Evolutionary conservation across 1,139 yeast species (phyloP).

Genomic region (Blastobotrys serpentis): DNA sequence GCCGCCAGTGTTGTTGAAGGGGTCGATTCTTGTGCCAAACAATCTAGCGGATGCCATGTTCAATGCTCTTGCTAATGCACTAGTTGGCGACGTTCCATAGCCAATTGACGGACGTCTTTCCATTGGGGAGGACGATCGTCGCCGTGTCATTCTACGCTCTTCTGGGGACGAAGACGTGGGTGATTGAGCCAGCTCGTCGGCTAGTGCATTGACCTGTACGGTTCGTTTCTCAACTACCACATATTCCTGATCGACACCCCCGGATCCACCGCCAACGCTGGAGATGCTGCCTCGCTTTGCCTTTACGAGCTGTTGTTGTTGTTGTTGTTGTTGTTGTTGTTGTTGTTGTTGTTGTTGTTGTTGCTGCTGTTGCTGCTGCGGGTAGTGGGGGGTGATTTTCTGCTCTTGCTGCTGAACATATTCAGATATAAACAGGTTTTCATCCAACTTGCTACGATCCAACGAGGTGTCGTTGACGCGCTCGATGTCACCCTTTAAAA

Average conservation of each 20-base stretch:
- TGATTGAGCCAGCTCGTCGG: conserved; percentile 68
- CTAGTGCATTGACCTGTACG: conserved; percentile 92
- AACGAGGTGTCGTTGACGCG: conserved; percentile 49
- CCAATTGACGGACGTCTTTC: conserved; percentile 37
- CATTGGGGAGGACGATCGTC: conserved; percentile 12
- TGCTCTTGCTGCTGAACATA: conserved; percentile 44
- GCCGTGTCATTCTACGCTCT: conserved; percentile 6
- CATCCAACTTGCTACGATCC: conserved; percentile 70
- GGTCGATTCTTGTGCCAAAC: conserved; percentile 55
- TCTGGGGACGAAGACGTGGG: conserved; percentile 21
- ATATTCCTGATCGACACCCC: conserved; percentile 51
- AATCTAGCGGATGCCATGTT: conserved; percentile 85
- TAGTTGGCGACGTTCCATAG: conserved; percentile 71
- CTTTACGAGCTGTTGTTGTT: not conserved
- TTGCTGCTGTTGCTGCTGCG: no score
- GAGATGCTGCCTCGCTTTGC: not conserved
- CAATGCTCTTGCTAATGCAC: conserved; percentile 83
- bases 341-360: no score
- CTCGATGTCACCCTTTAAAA: conserved; percentile 49
- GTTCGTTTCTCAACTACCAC: conserved; percentile 93
- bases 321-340: conserved; percentile 6
- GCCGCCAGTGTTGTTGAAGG: conserved; percentile 22
- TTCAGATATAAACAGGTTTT: conserved; percentile 79
- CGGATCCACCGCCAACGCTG: not conserved
- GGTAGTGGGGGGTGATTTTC: no score